Conservation (phyloP, 768 basidiomycete species). For the Phylloporus sp. region DNA sequence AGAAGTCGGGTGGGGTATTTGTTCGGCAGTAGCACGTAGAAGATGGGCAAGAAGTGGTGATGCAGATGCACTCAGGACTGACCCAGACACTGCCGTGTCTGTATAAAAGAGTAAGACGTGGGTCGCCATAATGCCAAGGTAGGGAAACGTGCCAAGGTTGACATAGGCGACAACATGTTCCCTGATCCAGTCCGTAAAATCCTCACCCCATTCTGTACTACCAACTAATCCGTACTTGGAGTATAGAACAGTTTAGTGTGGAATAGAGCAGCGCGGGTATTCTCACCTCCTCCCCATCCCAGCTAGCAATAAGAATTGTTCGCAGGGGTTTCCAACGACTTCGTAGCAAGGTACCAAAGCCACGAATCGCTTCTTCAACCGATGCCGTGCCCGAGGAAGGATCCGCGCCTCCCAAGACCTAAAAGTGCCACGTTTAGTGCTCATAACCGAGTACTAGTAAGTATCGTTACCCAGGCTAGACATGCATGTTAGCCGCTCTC, state of each 20-base stretch:
- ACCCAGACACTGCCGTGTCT: conserved; percentile 56
- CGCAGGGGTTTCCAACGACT: conserved; percentile 68
- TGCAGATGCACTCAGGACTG: conserved; percentile 46
- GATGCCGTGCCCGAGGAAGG: conserved; percentile 56
- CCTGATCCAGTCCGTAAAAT: conserved; percentile 78
- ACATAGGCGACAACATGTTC: conserved; percentile 84
- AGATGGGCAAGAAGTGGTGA: conserved; percentile 85
- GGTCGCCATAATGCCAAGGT: conserved; percentile 26
- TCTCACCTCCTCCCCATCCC: conserved; percentile 72
- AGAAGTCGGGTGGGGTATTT: conserved; percentile 70
- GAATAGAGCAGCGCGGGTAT: not conserved
- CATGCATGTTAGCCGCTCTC: conserved; percentile 4
- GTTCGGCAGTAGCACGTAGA: conserved; percentile 60
- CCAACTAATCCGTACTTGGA: conserved; percentile 69
- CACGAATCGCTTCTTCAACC: conserved; percentile 53
- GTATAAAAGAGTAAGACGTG: conserved; percentile 26
- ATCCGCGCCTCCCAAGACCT: conserved; percentile 52
- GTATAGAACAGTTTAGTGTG: not conserved
- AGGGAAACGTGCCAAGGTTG: conserved; percentile 53
- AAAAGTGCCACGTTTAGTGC: not conserved
- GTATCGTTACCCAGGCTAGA: conserved; percentile 22
- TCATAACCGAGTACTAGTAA: not conserved
- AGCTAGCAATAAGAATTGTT: conserved; percentile 72
- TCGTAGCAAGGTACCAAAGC: conserved; percentile 47
- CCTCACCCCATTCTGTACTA: conserved; percentile 93